These are phyloP conservation scores for Haematococcus lacustris DNA, from an alignment of 139 green algal species.

Conservation along the genomic window DNA sequence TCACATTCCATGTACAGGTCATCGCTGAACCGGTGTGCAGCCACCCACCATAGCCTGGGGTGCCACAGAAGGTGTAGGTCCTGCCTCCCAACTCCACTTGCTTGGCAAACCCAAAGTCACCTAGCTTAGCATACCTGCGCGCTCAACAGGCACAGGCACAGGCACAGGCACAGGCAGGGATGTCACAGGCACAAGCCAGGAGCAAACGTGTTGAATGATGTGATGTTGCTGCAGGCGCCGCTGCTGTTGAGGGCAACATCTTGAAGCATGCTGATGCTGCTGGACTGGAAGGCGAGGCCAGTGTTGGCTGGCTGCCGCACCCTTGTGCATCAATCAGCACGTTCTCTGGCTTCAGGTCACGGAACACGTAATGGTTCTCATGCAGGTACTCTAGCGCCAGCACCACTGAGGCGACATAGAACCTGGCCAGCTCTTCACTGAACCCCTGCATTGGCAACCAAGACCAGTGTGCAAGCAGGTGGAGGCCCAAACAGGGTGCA, in stretches of 20 bases:
- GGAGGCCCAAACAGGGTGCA: not conserved
- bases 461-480: not conserved
- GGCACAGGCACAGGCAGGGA: not conserved
- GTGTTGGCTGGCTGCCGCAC: no score
- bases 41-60: conserved; percentile 12
- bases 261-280: no score
- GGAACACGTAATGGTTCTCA: conserved; percentile 30
- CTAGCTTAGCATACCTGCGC: conserved; percentile 83
- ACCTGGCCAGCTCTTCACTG: conserved; percentile 35
- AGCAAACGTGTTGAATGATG: no score
- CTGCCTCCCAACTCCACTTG: conserved; percentile 61
- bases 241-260: not conserved
- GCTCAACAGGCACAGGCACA: no score
- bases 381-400: conserved; percentile 55
- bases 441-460: conserved; percentile 26
- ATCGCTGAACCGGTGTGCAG: no score
- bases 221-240: not conserved
- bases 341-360: conserved; percentile 55
- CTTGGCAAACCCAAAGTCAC: conserved; percentile 85
- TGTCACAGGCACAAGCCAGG: not conserved
- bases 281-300: no score
- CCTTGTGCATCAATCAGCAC: conserved; percentile 44
- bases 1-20: no score
- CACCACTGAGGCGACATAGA: conserved; percentile 46
- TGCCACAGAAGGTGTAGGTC: conserved; percentile 91